Conservation (phyloP, 345 rosid genomes). For the Draba incana region DNA sequence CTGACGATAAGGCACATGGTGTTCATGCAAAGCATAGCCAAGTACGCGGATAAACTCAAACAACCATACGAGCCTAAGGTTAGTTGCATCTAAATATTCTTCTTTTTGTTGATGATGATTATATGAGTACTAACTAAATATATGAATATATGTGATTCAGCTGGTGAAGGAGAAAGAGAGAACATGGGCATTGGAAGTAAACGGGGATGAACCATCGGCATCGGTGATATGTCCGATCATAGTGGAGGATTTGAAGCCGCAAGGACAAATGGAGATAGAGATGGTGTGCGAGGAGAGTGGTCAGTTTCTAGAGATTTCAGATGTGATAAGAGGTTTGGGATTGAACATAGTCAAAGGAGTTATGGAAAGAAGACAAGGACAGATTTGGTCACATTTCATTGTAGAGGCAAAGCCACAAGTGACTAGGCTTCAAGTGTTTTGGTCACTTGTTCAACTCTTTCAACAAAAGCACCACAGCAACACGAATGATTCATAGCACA, state of each 20-base stretch:
- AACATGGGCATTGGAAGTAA: conserved; percentile 87
- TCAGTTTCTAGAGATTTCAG: conserved; percentile 83
- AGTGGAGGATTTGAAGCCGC: conserved; percentile 71
- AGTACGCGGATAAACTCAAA: conserved; percentile 80
- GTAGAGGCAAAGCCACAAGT: conserved; percentile 72
- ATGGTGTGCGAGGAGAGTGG: conserved; percentile 82
- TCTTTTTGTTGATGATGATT: neutral
- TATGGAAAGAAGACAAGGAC: conserved; percentile 63
- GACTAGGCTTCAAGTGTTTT: conserved; percentile 75
- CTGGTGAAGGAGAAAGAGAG: conserved; percentile 49
- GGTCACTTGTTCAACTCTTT: conserved; percentile 77
- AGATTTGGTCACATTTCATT: conserved; percentile 81
- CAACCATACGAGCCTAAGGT: conserved; percentile 69
- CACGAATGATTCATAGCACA: too few relatives aligned
- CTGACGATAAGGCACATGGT: conserved; percentile 81
- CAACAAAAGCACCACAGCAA: conserved; percentile 39
- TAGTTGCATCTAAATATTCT: conserved; percentile 21
- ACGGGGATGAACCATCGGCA: conserved; percentile 49
- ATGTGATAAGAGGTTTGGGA: conserved; percentile 68
- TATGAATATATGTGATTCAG: conserved; percentile 20
- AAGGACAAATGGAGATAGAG: conserved; percentile 93
- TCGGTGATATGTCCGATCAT: conserved; percentile 72
- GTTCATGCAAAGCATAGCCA: conserved; percentile 85
- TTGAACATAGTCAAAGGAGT: conserved; percentile 80
- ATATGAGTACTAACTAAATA: conserved; percentile 42